Base-by-base conservation (phyloP, 768 basidiomycete genomes). In the Xerocomellus dryophilus region DNA sequence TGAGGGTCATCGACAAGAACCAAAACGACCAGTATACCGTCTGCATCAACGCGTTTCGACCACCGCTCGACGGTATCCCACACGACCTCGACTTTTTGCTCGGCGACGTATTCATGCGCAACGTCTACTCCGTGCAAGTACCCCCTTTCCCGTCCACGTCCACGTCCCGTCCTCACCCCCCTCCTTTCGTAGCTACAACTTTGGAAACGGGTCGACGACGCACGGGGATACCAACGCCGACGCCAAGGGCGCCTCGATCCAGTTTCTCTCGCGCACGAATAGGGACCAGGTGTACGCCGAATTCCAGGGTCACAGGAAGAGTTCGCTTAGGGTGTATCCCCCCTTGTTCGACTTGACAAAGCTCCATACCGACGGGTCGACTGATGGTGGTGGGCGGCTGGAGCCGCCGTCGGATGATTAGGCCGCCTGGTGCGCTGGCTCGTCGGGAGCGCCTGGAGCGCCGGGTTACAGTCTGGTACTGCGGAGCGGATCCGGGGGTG, bases 71-170 rank as follows among this genome's bases (percentile, higher is more conserved):
- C 36, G 61, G 59, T 7, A 56, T 39, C 3, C 53, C 51, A 23
- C 53, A 20, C 46, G 76, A 67, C 14, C 65, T 73, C 27, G 78
- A 79, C 23, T 69, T 70, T n/a, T 44, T 75, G 2, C 69, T 78
- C 38, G 78, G 78, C 2, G 75, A 75, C 54, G 66, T 73, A 5
- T 78, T 77, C 63, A 70, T 79, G 60, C 74, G 78, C 32, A 78
- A 79, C 49, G 73, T 76, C 23, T 78, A 78, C 50, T 65, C 73
- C 1, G 71, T 76, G 76, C 78, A 64, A 5, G 75, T 5, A 1
- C 20, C 11, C 4, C 20, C 53, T 7, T 25, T 25, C 23, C 23
- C 23, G 4, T 17, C 17, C 3, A 6, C 1, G n/a, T n/a, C n/a
- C n/a, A n/a, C n/a, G n/a, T n/a, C 47, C 0, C 4, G 14, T 7